A percentile compares a stretch with the other conserved stretches of the same genome.
Evolutionary conservation across 2,329 filamentous ascomycete species (phyloP).

Genomic region (Decorospora gaudefroyi): DNA sequence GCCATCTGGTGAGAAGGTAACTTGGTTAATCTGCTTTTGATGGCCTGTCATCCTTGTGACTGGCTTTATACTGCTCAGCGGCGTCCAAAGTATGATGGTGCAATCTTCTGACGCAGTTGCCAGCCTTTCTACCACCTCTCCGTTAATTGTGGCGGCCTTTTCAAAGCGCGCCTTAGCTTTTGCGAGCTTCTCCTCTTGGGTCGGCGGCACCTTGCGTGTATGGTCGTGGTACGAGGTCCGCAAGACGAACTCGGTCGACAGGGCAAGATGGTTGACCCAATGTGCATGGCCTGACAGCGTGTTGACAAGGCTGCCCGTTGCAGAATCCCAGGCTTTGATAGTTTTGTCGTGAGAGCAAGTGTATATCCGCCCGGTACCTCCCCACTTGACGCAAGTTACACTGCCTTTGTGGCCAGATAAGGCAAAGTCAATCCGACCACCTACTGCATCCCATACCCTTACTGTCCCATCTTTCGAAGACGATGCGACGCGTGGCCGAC

Average conservation of each 20-base stretch:
- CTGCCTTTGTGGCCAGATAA: slow-evolving; percentile 86
- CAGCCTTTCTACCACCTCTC: slow-evolving; percentile 78
- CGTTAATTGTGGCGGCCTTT: slow-evolving; percentile 76
- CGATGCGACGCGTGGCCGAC: slow-evolving; percentile 79
- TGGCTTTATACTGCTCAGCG: slow-evolving; percentile 74
- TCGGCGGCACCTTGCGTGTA: slow-evolving; percentile 67
- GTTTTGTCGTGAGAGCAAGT: slow-evolving; percentile 81
- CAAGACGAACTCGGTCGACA: slow-evolving; percentile 89
- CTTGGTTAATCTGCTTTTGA: slow-evolving; percentile 95
- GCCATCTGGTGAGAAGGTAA: slow-evolving; percentile 91
- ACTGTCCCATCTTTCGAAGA: slow-evolving; percentile 89
- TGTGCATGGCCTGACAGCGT: slow-evolving; percentile 83
- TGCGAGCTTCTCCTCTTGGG: slow-evolving; percentile 69
- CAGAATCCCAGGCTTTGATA: slow-evolving; percentile 85
- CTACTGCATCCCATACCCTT: slow-evolving; percentile 81
- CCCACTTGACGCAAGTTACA: slow-evolving; percentile 92
- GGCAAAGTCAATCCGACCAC: slow-evolving; percentile 77
- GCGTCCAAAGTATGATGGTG: slow-evolving; percentile 95
- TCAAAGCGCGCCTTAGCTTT: slow-evolving; percentile 84
- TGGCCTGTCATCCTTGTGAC: slow-evolving; percentile 89
- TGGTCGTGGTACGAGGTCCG: slow-evolving; percentile 88
- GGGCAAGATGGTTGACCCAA: slow-evolving; percentile 92
- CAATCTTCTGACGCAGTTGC: slow-evolving; percentile 94
- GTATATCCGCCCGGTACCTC: slow-evolving; percentile 69
- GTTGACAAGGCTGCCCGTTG: slow-evolving; percentile 77